These are phyloP conservation scores for Botrytis sinoallii DNA, from an alignment of 2,329 filamentous ascomycete species.

Conservation along the genomic window DNA sequence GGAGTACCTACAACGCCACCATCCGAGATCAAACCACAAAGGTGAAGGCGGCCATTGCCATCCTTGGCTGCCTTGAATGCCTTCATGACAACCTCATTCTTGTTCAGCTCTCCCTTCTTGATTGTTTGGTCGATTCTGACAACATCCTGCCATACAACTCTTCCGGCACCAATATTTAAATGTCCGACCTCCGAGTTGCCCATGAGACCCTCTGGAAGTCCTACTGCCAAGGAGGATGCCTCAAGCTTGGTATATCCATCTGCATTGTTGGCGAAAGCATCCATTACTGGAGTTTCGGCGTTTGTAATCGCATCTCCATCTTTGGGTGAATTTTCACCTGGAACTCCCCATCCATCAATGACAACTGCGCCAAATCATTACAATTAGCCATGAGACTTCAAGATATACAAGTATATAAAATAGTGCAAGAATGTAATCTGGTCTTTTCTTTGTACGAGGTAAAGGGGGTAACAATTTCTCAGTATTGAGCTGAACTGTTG, in stretches of 20 bases:
- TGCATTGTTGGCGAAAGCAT: conserved; percentile 76
- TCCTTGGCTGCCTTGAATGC: conserved; percentile 77
- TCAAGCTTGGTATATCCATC: conserved; percentile 91
- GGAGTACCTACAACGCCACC: conserved; percentile 73
- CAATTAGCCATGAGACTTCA: conserved; percentile 58
- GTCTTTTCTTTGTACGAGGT: conserved; percentile 5
- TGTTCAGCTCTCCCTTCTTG: conserved; percentile 48
- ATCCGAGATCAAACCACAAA: conserved; percentile 89
- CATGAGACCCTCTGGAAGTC: conserved; percentile 95
- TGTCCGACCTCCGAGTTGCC: conserved; percentile 98
- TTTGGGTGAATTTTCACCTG: conserved; percentile 74
- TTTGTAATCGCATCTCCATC: conserved; percentile 94
- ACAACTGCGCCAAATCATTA: conserved; percentile 69
- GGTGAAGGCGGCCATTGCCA: conserved; percentile 87
- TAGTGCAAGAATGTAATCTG: conserved; percentile 43
- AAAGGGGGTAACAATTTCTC: conserved; percentile 16
- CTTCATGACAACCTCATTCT: conserved; percentile 43
- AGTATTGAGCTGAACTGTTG: conserved; percentile 18
- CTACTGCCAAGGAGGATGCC: conserved; percentile 92
- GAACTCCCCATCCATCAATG: conserved; percentile 97
- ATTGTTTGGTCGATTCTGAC: conserved; percentile 93
- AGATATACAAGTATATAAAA: conserved; percentile 55
- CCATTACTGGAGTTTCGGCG: conserved; percentile 92
- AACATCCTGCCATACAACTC: conserved; percentile 98
- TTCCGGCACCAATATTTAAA: conserved; percentile 94